Percentiles rank a stretch among this genome's conserved stretches.
phyloP scores from a whole-genome alignment of 257 asterid species.

The Eustoma russellianum region DNA sequence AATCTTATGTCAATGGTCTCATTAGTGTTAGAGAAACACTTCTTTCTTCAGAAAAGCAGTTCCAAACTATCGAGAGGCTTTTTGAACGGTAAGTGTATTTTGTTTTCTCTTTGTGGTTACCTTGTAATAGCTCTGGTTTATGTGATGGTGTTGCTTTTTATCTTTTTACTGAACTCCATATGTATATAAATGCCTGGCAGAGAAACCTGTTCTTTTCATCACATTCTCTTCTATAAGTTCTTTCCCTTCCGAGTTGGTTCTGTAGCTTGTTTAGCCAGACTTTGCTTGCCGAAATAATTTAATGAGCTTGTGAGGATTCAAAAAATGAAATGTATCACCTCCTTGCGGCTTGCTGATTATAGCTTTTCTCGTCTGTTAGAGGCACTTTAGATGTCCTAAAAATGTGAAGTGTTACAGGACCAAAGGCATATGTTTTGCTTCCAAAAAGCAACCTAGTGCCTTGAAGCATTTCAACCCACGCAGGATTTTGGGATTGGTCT shows the following conservation, averaged over 20 bases:
- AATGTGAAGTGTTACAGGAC: too few species aligned
- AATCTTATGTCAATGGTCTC: constrained; percentile 81
- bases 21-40: constrained; percentile 94
- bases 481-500: too few species aligned
- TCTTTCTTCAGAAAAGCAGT: constrained; percentile 94
- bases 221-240: not conserved
- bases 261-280: not conserved
- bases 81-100: constrained; percentile 76
- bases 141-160: not conserved
- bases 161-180: not conserved
- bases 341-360: too few species aligned
- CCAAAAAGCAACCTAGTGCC: too few species aligned
- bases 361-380: too few species aligned
- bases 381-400: too few species aligned
- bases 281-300: not conserved
- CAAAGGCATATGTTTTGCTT: too few species aligned
- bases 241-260: not conserved
- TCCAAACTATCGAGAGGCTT: constrained; percentile 92
- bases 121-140: not conserved
- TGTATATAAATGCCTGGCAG: not conserved
- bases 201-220: not conserved
- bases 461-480: too few species aligned
- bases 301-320: not conserved
- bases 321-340: too few species aligned
- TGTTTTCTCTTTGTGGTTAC: not conserved